Base-by-base conservation (phyloP, 495 filamentous ascomycete species). In the Viridothelium virens region DNA sequence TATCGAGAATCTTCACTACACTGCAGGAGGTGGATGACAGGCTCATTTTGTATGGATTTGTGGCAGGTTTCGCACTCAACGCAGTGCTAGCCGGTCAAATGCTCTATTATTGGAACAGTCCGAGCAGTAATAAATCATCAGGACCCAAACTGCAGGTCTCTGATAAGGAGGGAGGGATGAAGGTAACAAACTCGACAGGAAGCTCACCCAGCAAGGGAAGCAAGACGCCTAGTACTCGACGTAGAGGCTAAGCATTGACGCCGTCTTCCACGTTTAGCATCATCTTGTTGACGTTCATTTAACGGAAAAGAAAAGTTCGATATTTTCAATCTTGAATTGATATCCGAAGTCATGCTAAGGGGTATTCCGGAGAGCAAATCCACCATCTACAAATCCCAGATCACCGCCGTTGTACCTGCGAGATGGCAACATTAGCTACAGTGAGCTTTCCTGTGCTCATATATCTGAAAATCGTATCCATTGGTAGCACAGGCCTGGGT, bases 1-100 rank as follows among this genome's bases (percentile, higher is more conserved):
- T 96, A 47, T 89, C 91, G 12, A 87, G 94, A 71, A 95, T 98
- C 80, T 97, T 96, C 77, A 98, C 94, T 25, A 98, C 95, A 2
- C 77, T 97, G 61, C 91, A 96, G 72, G 94, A 98, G 80, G 92
- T 97, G 68, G 88, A 94, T 70, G 94, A 98, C 77, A 89, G 90
- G 75, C 81, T 97, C 65, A 97, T 98, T 70, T 84, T 98, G 16
- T 96, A 93, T 75, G 89, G 91, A 33, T 97, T 94, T 81, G 76
- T 97, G 56, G 91, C 90, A 2, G 95, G 89, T 33, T 96, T 96
- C 74, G 78, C 82, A 38, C 85, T 98, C 70, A 98, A 98, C 78
- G 78, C 87, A 68, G 83, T 98, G 65, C 79, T 97, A 65, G 94
- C 91, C 2, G 78, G 79, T 59, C 94, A 98, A 81, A 96, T 97